phyloP scores from a whole-genome alignment of 1,284 basidiomycete genomes.

The Amylostereum areolatum region DNA sequence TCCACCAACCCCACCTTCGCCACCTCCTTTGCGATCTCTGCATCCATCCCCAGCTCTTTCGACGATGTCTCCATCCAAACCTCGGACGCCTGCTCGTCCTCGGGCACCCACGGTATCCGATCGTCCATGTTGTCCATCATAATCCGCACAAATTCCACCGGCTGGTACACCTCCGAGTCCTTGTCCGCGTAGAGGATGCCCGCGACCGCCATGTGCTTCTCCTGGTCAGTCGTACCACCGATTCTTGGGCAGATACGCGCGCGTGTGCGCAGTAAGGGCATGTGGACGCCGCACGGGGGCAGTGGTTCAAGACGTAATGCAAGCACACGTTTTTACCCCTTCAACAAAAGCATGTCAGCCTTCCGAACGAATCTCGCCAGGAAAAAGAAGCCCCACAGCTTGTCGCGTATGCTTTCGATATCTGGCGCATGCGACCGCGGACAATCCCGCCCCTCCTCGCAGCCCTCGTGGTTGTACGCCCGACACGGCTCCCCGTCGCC shows the following conservation, averaged over 20 bases:
- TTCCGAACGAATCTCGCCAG: constrained; percentile 1
- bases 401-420: constrained; percentile 42
- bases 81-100: neutral
- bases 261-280: constrained; percentile 34
- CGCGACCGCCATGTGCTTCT: constrained; percentile 4
- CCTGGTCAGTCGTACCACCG: constrained; percentile 27
- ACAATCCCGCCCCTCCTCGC: constrained; percentile 33
- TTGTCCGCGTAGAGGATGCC: neutral
- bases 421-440: constrained; percentile 46
- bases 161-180: neutral
- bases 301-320: constrained; percentile 26
- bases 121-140: neutral
- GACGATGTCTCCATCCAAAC: neutral
- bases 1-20: constrained; percentile 29
- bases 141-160: neutral
- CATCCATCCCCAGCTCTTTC: constrained; percentile 2
- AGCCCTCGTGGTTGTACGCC: constrained; percentile 45
- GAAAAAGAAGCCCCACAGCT: constrained; percentile 30
- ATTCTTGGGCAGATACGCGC: constrained; percentile 20
- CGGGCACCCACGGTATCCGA: constrained; percentile 4
- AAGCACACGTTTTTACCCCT: constrained; percentile 36
- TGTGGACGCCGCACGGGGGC: constrained; percentile 24
- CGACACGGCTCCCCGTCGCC: constrained; percentile 46
- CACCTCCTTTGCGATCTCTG: constrained; percentile 15
- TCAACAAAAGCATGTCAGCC: neutral